These are phyloP conservation scores for Hanseniaspora thailandica DNA, from an alignment of 805 yeast genomes.

Conservation along the genomic window DNA sequence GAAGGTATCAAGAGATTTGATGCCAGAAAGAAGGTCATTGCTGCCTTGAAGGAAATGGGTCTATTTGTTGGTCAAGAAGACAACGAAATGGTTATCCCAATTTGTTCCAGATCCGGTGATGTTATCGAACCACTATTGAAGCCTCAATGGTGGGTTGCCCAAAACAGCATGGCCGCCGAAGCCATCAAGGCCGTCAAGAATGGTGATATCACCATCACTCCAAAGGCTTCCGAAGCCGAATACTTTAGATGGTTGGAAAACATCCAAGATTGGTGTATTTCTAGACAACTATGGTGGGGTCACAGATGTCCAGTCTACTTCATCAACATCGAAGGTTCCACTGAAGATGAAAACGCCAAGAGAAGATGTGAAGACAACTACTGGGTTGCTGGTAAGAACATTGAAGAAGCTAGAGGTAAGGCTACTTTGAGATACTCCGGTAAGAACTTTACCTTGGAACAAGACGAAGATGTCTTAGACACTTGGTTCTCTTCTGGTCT, in stretches of 20 bases:
- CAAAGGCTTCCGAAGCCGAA: constrained; percentile 84
- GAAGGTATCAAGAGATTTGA: constrained; percentile 85
- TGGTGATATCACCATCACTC: constrained; percentile 72
- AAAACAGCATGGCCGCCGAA: constrained; percentile 73
- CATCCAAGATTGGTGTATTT: constrained; percentile 98
- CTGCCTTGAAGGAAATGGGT: constrained; percentile 59
- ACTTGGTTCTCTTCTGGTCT: constrained; percentile 98
- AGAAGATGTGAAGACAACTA: constrained; percentile 45
- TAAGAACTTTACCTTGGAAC: constrained; percentile 61
- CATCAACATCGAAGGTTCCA: constrained; percentile 63
- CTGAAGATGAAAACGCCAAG: constrained; percentile 38
- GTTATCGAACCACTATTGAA: constrained; percentile 90
- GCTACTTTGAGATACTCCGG: constrained; percentile 66
- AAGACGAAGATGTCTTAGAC: constrained; percentile 96
- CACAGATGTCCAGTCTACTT: constrained; percentile 96
- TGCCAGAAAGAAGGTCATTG: constrained; percentile 79
- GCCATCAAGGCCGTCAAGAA: constrained; percentile 76
- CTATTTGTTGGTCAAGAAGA: constrained; percentile 75
- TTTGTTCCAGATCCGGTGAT: constrained; percentile 94
- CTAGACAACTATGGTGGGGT: constrained; percentile 92
- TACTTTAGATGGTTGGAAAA: constrained; percentile 91
- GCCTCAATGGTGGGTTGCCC: constrained; percentile 99
- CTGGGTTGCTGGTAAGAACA: constrained; percentile 85
- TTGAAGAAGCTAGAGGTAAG: constrained; percentile 74
- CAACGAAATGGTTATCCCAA: constrained; percentile 91